These are phyloP conservation scores for Auxenochlorella pyrenoidosa DNA, from an alignment of 139 green algal species.

Conservation along the genomic window DNA sequence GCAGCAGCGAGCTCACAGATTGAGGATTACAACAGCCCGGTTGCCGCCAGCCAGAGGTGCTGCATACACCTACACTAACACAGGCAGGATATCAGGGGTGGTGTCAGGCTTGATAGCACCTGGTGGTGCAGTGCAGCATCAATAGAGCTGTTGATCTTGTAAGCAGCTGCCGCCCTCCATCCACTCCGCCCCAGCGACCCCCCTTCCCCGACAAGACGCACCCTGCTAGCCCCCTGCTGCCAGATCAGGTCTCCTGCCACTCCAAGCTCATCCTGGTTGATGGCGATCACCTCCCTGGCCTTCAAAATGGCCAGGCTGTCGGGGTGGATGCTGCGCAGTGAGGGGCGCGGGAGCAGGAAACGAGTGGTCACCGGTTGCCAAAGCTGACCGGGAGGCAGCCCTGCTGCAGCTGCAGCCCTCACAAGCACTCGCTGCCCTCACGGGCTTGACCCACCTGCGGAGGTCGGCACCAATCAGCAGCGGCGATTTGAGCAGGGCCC, in stretches of 20 bases:
- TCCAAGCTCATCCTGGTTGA: conserved; percentile 73
- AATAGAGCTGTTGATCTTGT: too few species aligned
- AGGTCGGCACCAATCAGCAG: conserved; percentile 73
- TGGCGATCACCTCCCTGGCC: conserved; percentile 62
- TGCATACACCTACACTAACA: conserved; percentile 55
- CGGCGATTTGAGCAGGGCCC: conserved; percentile 72
- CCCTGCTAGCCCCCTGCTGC: conserved; percentile 49
- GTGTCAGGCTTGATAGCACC: too few species aligned
- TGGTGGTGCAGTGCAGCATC: too few species aligned
- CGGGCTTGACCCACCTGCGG: not conserved
- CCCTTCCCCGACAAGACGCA: not conserved
- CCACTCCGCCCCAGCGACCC: too few species aligned
- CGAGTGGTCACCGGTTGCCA: too few species aligned
- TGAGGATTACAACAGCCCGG: conserved; percentile 64
- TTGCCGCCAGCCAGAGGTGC: conserved; percentile 53
- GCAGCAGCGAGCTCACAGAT: conserved; percentile 16
- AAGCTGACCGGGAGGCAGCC: not conserved
- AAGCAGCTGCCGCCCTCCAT: too few species aligned
- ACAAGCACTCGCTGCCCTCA: not conserved
- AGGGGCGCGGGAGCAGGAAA: too few species aligned
- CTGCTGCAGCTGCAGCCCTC: not conserved
- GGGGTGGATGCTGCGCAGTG: conserved; percentile 21
- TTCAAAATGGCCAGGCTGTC: conserved; percentile 45
- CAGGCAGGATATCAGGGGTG: not conserved
- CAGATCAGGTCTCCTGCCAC: conserved; percentile 70